These are phyloP conservation scores for Erodium texanum DNA, from an alignment of 441 rosid species.

Conservation along the genomic window DNA sequence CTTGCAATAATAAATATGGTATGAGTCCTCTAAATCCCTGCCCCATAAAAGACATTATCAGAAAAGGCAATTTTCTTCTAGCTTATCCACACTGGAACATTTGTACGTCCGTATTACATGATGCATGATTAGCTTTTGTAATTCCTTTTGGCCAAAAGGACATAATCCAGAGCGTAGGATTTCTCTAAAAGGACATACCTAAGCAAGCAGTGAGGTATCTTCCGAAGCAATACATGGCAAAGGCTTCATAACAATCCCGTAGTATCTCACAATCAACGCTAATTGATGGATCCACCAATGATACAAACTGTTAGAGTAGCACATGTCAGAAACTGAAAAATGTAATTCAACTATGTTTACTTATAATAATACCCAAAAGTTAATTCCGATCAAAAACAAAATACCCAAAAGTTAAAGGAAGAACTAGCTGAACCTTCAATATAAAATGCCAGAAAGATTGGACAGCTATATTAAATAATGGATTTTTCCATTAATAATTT, in stretches of 20 bases:
- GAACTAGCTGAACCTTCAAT: constrained; percentile 6
- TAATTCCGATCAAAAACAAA: too few species aligned
- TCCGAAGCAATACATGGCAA: constrained; percentile 99
- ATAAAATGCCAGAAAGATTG: neutral
- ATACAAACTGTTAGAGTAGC: constrained; percentile 54
- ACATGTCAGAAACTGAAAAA: constrained; percentile 12
- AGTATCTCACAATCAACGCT: constrained; percentile 87
- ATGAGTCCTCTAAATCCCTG: too few species aligned
- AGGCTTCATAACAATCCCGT: constrained; percentile 96
- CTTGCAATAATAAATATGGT: neutral
- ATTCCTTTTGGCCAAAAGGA: neutral
- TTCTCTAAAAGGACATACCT: constrained; percentile 44
- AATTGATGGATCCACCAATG: constrained; percentile 79
- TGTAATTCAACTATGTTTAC: neutral
- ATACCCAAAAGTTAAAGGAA: neutral
- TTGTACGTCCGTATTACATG: neutral
- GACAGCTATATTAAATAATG: too few species aligned
- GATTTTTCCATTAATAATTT: neutral
- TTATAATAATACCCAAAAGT: too few species aligned
- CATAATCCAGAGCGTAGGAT: neutral
- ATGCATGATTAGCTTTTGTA: neutral
- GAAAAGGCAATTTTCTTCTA: too few species aligned
- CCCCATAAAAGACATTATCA: too few species aligned
- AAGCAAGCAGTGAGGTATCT: constrained; percentile 96
- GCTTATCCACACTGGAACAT: too few species aligned